Conservation (phyloP, 768 basidiomycete species). For the Amanita fuliginea region DNA sequence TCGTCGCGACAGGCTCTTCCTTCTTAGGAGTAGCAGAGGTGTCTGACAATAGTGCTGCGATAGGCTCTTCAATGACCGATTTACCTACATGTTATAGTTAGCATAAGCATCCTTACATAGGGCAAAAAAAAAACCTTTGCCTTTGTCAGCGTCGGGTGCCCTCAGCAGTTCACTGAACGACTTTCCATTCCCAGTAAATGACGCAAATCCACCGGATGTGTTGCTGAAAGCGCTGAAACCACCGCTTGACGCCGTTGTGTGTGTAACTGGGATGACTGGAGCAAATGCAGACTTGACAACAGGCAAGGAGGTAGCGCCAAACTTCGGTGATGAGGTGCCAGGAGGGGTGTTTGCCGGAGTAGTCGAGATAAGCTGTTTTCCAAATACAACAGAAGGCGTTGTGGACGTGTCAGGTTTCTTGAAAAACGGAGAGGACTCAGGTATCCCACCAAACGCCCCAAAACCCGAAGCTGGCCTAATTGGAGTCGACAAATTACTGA, state of each 20-base stretch:
- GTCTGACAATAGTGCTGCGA: background rate
- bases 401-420: constrained; percentile 24
- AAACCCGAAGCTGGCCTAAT: constrained; percentile 31
- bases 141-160: background rate
- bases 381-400: constrained; percentile 27
- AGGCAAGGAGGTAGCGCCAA: constrained; percentile 27
- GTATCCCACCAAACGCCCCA: constrained; percentile 35
- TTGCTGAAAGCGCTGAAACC: constrained; percentile 47
- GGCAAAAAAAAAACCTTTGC: background rate
- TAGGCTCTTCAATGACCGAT: background rate
- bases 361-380: constrained; percentile 2
- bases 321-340: constrained; percentile 19
- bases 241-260: constrained; percentile 20
- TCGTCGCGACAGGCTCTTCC: constrained; percentile 2
- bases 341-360: constrained; percentile 11
- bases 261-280: constrained; percentile 14
- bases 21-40: background rate
- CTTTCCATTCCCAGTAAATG: constrained; percentile 28
- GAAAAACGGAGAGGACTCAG: constrained; percentile 45
- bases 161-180: constrained; percentile 31
- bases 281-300: constrained; percentile 23
- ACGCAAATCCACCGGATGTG: constrained; percentile 27
- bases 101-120: background rate
- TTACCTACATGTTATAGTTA: background rate
- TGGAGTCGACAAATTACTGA: constrained; percentile 20